These are phyloP conservation scores for Talaromyces thailandensis DNA, from an alignment of 495 filamentous ascomycete species.

Conservation along the genomic window DNA sequence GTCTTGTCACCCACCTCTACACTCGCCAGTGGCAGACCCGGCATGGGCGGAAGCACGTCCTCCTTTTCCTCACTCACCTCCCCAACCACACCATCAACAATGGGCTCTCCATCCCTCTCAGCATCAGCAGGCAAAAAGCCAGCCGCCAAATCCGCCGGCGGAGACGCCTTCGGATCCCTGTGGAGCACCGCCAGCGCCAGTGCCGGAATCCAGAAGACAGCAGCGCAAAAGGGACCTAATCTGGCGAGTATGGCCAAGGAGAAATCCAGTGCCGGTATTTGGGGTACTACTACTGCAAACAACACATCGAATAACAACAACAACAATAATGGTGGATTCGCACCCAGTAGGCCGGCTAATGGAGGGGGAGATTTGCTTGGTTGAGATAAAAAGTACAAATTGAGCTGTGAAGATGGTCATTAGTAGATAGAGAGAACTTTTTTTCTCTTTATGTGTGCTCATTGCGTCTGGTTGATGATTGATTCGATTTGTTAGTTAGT, in stretches of 20 bases:
- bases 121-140: slow-evolving; percentile 30
- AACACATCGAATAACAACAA: slow-evolving; percentile 7
- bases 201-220: slow-evolving; percentile 70
- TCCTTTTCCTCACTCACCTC: slow-evolving; percentile 25
- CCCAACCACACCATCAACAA: slow-evolving; percentile 14
- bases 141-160: slow-evolving; percentile 45
- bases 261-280: slow-evolving; percentile 88
- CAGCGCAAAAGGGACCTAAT: slow-evolving; percentile 58
- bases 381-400: slow-evolving; percentile 18
- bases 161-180: slow-evolving; percentile 81
- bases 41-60: slow-evolving; percentile 23
- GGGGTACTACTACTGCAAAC: slow-evolving; percentile 52
- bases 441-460: neutral
- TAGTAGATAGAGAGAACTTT: neutral
- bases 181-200: slow-evolving; percentile 73
- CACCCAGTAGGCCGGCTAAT: slow-evolving; percentile 14
- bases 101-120: slow-evolving; percentile 10
- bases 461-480: neutral
- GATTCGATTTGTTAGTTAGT: neutral
- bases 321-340: slow-evolving; percentile 2
- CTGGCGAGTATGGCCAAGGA: slow-evolving; percentile 92
- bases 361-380: slow-evolving; percentile 55
- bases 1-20: slow-evolving; percentile 14
- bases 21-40: slow-evolving; percentile 17
- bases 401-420: neutral